phyloP scores from a whole-genome alignment of 2,329 filamentous ascomycete species.

The Colletotrichum aenigma region DNA sequence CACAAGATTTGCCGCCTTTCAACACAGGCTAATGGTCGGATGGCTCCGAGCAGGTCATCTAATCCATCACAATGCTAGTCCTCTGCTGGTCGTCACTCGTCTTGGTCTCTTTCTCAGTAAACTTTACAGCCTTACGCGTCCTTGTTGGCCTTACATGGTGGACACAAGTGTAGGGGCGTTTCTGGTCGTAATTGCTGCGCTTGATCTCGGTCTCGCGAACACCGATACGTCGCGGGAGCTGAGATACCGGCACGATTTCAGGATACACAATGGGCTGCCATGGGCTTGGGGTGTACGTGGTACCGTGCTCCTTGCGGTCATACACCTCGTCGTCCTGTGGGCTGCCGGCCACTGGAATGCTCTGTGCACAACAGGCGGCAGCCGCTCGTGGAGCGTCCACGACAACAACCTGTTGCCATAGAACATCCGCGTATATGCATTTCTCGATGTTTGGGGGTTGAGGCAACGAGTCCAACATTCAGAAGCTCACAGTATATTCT shows the following conservation, averaged over 20 bases:
- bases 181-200: slow-evolving; percentile 69
- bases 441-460: background rate
- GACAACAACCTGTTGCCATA: background rate
- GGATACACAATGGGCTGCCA: slow-evolving; percentile 1
- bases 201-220: slow-evolving; percentile 61
- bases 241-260: background rate
- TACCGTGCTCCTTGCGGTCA: slow-evolving; percentile 32
- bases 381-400: background rate
- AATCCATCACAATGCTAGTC: slow-evolving; percentile 28
- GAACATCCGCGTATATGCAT: too few species aligned
- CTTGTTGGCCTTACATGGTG: slow-evolving; percentile 76
- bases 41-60: slow-evolving; percentile 38
- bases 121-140: slow-evolving; percentile 64
- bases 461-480: background rate
- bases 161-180: slow-evolving; percentile 69
- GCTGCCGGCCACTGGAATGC: slow-evolving; percentile 34
- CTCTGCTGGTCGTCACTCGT: slow-evolving; percentile 48
- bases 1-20: slow-evolving; percentile 34
- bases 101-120: slow-evolving; percentile 72
- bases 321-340: slow-evolving; percentile 40
- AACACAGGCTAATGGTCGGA: slow-evolving; percentile 36
- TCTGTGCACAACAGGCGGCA: slow-evolving; percentile 30
- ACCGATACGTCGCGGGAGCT: background rate
- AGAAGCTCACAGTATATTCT: background rate
- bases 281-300: slow-evolving; percentile 33